Percentiles rank a stretch among this genome's conserved stretches.
Evolutionary conservation across 2,329 filamentous ascomycete genomes (phyloP).

Genomic region (Corynespora cassiicola): DNA sequence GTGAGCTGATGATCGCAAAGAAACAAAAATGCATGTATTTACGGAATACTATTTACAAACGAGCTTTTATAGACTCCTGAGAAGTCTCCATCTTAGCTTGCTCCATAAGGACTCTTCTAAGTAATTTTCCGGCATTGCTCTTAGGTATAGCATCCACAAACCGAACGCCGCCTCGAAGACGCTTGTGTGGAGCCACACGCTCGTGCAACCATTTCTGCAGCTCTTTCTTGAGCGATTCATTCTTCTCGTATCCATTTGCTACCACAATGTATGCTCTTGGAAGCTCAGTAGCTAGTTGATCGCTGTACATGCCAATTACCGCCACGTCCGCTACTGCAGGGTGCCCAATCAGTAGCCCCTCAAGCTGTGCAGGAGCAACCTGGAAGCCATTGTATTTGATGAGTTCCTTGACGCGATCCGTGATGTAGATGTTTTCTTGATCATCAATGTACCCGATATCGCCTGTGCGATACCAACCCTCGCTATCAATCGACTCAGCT

Average conservation of each 20-base stretch:
- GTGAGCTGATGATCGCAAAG: no score
- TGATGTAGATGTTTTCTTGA: slow-evolving; percentile 36
- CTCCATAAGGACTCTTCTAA: slow-evolving; percentile 8
- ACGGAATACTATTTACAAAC: no score
- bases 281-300: slow-evolving; percentile 32
- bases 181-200: slow-evolving; percentile 45
- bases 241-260: slow-evolving; percentile 8
- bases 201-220: slow-evolving; percentile 37
- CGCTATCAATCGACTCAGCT: slow-evolving; percentile 69
- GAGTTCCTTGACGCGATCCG: slow-evolving; percentile 37
- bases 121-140: neutral
- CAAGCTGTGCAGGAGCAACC: slow-evolving; percentile 35
- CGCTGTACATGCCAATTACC: slow-evolving; percentile 33
- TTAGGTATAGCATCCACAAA: slow-evolving; percentile 30
- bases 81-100: slow-evolving; percentile 19
- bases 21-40: neutral
- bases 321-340: slow-evolving; percentile 32
- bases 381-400: slow-evolving; percentile 42
- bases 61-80: no score
- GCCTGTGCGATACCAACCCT: slow-evolving; percentile 59
- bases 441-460: slow-evolving; percentile 35
- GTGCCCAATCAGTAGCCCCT: slow-evolving; percentile 33
- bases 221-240: slow-evolving; percentile 22
- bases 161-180: slow-evolving; percentile 34
- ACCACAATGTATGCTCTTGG: slow-evolving; percentile 36